Evolutionary conservation across 495 filamentous ascomycete species (phyloP).

Genomic region (Aspergillus hancockii): DNA sequence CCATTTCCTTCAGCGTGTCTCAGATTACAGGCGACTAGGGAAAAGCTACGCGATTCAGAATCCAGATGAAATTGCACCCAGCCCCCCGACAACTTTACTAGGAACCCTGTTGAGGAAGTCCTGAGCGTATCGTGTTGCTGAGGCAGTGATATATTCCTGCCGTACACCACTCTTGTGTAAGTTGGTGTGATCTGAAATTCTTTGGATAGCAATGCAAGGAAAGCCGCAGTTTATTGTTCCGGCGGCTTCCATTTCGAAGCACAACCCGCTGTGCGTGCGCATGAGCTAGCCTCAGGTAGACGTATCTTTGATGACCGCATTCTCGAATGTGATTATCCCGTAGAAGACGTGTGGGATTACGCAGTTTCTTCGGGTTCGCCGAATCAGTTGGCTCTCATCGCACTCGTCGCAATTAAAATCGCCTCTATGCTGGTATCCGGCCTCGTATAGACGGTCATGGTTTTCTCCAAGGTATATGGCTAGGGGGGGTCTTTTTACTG

Average conservation of each 20-base stretch:
- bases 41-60: no score
- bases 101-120: no score
- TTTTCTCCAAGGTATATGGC: not conserved
- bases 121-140: slow-evolving; percentile 13
- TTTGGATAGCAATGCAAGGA: slow-evolving; percentile 32
- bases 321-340: slow-evolving; percentile 31
- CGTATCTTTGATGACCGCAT: slow-evolving; percentile 27
- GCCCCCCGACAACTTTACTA: no score
- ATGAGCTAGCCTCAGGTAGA: slow-evolving; percentile 10
- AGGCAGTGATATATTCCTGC: slow-evolving; percentile 32
- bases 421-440: slow-evolving; percentile 4
- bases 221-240: slow-evolving; percentile 29
- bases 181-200: slow-evolving; percentile 38
- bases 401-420: slow-evolving; percentile 1
- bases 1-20: no score
- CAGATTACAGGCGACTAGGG: no score
- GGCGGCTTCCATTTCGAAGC: slow-evolving; percentile 42
- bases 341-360: slow-evolving; percentile 22
- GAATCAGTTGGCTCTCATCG: not conserved
- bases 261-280: slow-evolving; percentile 19
- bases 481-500: not conserved
- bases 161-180: slow-evolving; percentile 33
- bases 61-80: no score
- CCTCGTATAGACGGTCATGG: not conserved
- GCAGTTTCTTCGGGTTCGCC: not conserved